phyloP scores from a whole-genome alignment of 2,329 filamentous ascomycete genomes.

The Eutypa lata region DNA sequence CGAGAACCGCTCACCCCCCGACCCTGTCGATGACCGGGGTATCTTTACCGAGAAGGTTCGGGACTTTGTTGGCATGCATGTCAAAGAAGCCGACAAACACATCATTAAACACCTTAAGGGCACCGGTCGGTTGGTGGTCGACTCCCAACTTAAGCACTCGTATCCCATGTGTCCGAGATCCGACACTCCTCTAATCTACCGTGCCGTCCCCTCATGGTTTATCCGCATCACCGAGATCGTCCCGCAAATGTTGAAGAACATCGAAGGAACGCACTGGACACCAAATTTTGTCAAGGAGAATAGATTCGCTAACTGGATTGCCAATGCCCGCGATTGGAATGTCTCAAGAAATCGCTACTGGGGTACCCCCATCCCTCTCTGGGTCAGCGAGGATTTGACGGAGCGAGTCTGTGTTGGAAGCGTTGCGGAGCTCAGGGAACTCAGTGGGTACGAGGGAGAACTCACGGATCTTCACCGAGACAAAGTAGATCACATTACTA shows the following conservation, averaged over 20 bases:
- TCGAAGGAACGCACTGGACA: conserved; percentile 88
- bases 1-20: conserved; percentile 75
- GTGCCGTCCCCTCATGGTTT: conserved; percentile 92
- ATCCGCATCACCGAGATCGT: conserved; percentile 82
- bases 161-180: conserved; percentile 93
- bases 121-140: conserved; percentile 72
- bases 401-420: conserved; percentile 86
- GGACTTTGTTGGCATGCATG: conserved; percentile 83
- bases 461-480: conserved; percentile 86
- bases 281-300: conserved; percentile 87
- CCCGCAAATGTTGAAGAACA: conserved; percentile 85
- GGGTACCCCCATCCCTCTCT: conserved; percentile 89
- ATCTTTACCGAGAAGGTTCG: conserved; percentile 73
- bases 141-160: conserved; percentile 85
- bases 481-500: conserved; percentile 91
- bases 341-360: conserved; percentile 92
- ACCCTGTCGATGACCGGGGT: conserved; percentile 83
- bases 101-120: conserved; percentile 88
- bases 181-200: conserved; percentile 92
- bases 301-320: conserved; percentile 88
- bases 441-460: conserved; percentile 83
- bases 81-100: conserved; percentile 87
- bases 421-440: conserved; percentile 74
- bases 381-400: conserved; percentile 85
- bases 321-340: conserved; percentile 91